Conservation (phyloP, 2,329 filamentous ascomycete species). For the Raffaelea ambrosiae region DNA sequence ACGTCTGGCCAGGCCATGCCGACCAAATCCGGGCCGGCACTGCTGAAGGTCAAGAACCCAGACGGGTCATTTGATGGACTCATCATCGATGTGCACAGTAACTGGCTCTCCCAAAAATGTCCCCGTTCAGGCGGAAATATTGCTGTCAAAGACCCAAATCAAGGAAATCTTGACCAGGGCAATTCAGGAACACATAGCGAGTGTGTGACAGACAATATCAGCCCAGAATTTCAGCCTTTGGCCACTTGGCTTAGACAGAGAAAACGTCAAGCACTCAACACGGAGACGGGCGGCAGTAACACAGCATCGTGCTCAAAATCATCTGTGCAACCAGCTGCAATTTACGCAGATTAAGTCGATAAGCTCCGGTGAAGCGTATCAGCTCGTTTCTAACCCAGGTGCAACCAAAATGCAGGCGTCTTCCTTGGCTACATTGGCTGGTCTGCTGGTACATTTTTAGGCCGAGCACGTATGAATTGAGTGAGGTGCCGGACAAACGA, state of each 20-base stretch:
- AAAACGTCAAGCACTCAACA: slow-evolving; percentile 22
- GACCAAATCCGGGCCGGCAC: slow-evolving; percentile 10
- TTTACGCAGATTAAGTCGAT: slow-evolving; percentile 15
- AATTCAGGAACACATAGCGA: slow-evolving; percentile 40
- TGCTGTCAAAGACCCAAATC: slow-evolving; percentile 28
- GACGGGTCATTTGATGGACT: slow-evolving; percentile 46
- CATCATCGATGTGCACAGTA: slow-evolving; percentile 45
- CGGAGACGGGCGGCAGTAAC: slow-evolving; percentile 25
- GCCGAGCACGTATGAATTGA: slow-evolving; percentile 16
- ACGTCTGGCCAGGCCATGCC: slow-evolving; percentile 31
- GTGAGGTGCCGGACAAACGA: slow-evolving; percentile 17
- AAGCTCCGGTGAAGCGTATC: neutral
- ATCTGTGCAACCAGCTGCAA: slow-evolving; percentile 21
- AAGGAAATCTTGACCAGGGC: too few species aligned
- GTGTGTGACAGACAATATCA: slow-evolving; percentile 39
- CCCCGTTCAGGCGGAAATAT: neutral
- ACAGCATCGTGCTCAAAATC: slow-evolving; percentile 20
- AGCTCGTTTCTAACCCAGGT: neutral
- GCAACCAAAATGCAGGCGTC: slow-evolving; percentile 19
- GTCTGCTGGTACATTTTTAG: slow-evolving; percentile 14
- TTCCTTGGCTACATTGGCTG: slow-evolving; percentile 19
- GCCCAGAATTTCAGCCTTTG: slow-evolving; percentile 20
- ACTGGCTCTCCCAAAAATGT: neutral
- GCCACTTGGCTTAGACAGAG: slow-evolving; percentile 24
- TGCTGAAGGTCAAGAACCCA: slow-evolving; percentile 45